A percentile compares a stretch with the other conserved stretches of the same genome.
Evolutionary conservation across 768 basidiomycete genomes (phyloP).

Genomic region (Thelephora ganbajun): DNA sequence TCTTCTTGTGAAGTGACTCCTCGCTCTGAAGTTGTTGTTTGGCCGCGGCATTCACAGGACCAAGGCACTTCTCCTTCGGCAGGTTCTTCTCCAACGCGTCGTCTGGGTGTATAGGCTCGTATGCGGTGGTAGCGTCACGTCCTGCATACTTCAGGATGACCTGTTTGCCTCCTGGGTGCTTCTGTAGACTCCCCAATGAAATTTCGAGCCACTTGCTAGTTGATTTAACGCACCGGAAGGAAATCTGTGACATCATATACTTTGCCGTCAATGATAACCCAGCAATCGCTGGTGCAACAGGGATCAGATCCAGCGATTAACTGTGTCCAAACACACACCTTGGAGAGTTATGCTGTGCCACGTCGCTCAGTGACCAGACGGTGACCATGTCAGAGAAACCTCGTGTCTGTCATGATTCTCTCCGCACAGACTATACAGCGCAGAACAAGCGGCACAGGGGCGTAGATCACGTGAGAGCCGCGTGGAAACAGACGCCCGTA

Average conservation of each 20-base stretch:
- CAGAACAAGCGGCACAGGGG: not conserved
- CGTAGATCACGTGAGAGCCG: not conserved
- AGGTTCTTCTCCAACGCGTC: conserved; percentile 66
- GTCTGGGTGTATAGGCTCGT: conserved; percentile 76
- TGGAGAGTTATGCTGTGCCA: conserved; percentile 42
- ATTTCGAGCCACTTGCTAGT: not conserved
- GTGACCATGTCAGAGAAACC: conserved; percentile 14
- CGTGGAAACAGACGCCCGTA: not conserved
- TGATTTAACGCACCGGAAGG: conserved; percentile 32
- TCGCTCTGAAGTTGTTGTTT: conserved; percentile 37
- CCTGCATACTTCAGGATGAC: conserved; percentile 81
- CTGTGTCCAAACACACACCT: conserved; percentile 22
- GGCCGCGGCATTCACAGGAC: conserved; percentile 38
- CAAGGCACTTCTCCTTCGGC: conserved; percentile 58
- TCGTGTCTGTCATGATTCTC: too few relatives aligned
- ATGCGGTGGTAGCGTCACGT: conserved; percentile 65
- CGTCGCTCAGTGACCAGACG: conserved; percentile 39
- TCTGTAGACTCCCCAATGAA: conserved; percentile 20
- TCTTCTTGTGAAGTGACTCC: conserved; percentile 31
- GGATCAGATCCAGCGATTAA: not conserved
- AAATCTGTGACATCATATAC: conserved; percentile 87
- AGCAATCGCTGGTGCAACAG: conserved; percentile 45
- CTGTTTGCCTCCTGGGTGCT: conserved; percentile 70
- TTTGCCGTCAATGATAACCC: conserved; percentile 67
- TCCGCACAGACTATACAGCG: too few relatives aligned